Evolutionary conservation across 108 stramenopile genomes (phyloP).

Genomic region (Fistulifera solaris): DNA sequence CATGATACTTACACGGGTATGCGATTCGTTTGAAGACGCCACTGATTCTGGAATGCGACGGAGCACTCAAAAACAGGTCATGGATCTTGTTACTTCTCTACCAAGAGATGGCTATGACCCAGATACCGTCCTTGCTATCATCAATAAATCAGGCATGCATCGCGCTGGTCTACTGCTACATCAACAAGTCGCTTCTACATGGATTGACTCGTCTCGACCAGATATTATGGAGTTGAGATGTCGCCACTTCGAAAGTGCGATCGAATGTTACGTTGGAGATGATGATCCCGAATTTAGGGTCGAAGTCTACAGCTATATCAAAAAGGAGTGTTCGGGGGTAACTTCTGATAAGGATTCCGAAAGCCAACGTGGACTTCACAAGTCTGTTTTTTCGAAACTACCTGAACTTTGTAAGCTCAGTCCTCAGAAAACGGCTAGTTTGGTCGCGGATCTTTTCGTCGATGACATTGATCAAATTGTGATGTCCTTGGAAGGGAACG

Average conservation of each 20-base stretch:
- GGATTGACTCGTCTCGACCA: constrained; percentile 12
- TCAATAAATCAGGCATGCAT: constrained; percentile 49
- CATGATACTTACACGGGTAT: constrained; percentile 48
- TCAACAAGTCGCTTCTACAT: constrained; percentile 43
- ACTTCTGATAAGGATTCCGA: constrained; percentile 10
- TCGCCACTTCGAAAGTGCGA: constrained; percentile 51
- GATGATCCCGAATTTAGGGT: constrained; percentile 41
- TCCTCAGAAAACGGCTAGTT: constrained; percentile 40
- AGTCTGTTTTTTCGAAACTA: constrained; percentile 38
- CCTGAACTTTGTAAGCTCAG: constrained; percentile 49
- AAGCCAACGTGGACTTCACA: constrained; percentile 14
- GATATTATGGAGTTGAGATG: constrained; percentile 27
- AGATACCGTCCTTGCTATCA: constrained; percentile 41
- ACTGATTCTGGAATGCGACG: constrained; percentile 21
- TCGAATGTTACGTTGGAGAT: constrained; percentile 73
- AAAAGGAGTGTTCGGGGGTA: constrained; percentile 53
- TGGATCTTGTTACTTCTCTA: constrained; percentile 53
- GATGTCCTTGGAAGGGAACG: constrained; percentile 27
- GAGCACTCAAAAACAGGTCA: constrained; percentile 30
- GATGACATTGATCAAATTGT: constrained; percentile 65
- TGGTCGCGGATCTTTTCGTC: constrained; percentile 64
- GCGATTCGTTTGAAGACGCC: constrained; percentile 24
- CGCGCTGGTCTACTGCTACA: constrained; percentile 64
- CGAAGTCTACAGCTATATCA: constrained; percentile 64
- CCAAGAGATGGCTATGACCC: constrained; percentile 54